Evolutionary conservation across 768 basidiomycete genomes (phyloP), one percentile per base, ranked within the genome.

Genomic region (Lactarius deliciosus): DNA sequence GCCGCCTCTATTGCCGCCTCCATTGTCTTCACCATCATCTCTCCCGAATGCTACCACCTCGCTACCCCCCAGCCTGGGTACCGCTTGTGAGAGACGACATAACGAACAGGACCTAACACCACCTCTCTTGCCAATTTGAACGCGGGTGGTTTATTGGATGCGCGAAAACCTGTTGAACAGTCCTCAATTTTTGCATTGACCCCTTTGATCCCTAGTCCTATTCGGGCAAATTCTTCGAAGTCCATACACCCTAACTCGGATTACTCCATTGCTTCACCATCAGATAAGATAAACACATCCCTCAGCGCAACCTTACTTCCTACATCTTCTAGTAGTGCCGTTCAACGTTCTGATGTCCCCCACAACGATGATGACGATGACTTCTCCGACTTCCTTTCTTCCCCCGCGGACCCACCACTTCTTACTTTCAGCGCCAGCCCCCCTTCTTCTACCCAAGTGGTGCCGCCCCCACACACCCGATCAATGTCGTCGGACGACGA

Each of bases 341-440:
- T 36, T 16, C 55, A 63, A n/a, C 36, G 47, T 28, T 32, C 50
- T 47, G 50, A 53, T 41, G 30, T 6, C n/a, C 22, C 45, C 38
- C 62, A 64, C 25, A 54, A 68, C 15, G 60, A 68, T 38, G 38
- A 40, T 25, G 74, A 78, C 45, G 79, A 80, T 63, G 85, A 86
- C 57, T 90, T 87, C 70, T 78, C 82, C 6, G 84, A 85, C 45
- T 83, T 84, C 70, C 68, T 76, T 61, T 75, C 77, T 5, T 76
- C 79, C 28, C 69, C 79, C 7, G 62, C 60, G 64, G 75, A 53
- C 1, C 68, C 69, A 50, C 64, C 63, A 56, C 22, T 53, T 61
- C 36, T 66, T 61, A 15, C 57, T 30, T 11, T 65, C 47, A 43
- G 62, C 13, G 11, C 22, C 45, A 60, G 53, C 54, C 60, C 47